Evolutionary conservation across 2,329 filamentous ascomycete species (phyloP).

Genomic region (Ceratocystis eucalypticola): DNA sequence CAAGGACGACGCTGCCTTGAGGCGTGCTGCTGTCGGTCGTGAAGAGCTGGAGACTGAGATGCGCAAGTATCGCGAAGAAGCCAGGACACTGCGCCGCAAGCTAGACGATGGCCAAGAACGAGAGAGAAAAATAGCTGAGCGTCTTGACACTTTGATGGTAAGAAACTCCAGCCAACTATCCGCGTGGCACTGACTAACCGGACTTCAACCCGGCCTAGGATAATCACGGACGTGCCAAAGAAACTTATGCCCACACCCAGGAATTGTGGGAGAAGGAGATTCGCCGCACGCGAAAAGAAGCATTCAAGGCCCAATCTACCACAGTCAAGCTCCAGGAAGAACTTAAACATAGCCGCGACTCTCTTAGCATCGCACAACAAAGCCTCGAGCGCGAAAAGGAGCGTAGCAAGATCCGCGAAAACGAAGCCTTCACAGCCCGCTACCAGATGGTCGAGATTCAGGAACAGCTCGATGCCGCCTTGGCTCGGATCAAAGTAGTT

Average conservation of each 20-base stretch:
- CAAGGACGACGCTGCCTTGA: constrained; percentile 43
- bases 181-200: constrained; percentile 3
- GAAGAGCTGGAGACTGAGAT: constrained; percentile 61
- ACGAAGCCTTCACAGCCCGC: constrained; percentile 54
- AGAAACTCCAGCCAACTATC: constrained; percentile 23
- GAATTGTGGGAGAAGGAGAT: constrained; percentile 63
- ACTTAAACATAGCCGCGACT: constrained; percentile 46
- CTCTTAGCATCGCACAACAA: constrained; percentile 43
- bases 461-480: constrained; percentile 52
- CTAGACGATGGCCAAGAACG: constrained; percentile 52
- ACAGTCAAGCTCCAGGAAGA: constrained; percentile 63
- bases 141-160: constrained; percentile 57
- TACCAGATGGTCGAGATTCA: constrained; percentile 52
- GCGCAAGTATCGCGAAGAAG: constrained; percentile 49
- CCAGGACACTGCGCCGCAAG: constrained; percentile 39
- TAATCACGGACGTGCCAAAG: constrained; percentile 55
- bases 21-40: constrained; percentile 51
- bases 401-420: constrained; percentile 46
- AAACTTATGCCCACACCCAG: constrained; percentile 53
- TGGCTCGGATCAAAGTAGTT: constrained; percentile 48
- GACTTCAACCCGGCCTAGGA: constrained; percentile 35
- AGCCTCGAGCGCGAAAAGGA: constrained; percentile 50
- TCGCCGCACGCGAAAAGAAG: constrained; percentile 54
- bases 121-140: constrained; percentile 52
- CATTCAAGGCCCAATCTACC: constrained; percentile 58